Evolutionary conservation across 163 green algal genomes (phyloP), one percentile per base, ranked within the genome.

Genomic region (Scenedesmus sp.): DNA sequence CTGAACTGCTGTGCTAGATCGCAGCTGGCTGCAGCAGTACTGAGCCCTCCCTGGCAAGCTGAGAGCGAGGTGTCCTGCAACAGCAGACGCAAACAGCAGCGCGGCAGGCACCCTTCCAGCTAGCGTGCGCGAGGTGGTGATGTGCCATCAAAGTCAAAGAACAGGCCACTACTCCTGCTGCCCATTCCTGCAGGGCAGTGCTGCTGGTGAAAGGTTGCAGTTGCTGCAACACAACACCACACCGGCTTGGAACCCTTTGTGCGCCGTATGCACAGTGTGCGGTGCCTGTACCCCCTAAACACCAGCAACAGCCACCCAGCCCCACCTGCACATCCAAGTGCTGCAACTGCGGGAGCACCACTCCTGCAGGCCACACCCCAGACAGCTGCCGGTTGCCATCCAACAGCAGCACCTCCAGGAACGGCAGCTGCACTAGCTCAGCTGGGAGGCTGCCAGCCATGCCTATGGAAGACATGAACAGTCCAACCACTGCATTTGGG

Each of bases 261-360:
- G 10, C n/a, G 56, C 12, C 7, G n/a, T 16, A 70, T 70, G 22
- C 56, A 70, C 56, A 70, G 10, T 10, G 10, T 56, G 46, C 46
- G n/a, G n/a, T 56, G 46, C 46, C 22, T 49, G 26, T 44, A 82
- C 12, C 12, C 20, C 24, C 43, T 20, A 4, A 82, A 20, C 43
- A 20, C 10, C 13, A 49, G n/a, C 9, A 53, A 12, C 73, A 83
- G n/a, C 2, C 13, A 76, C 1, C 13, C 33, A 65, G 6, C 5
- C 85, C 37, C 61, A 93, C 92, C 88, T 92, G 81, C 80, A 95
- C 92, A 24, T 91, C 91, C 37, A 95, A 59, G 86, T 83, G 91
- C 53, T 94, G 90, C 35, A 95, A 35, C 1, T 81, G 90, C 53
- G 46, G 49, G 26, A 81, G 85, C 24, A 43, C 90, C 59, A 35